Base-by-base conservation (phyloP, 208 protist genomes). In the Wallacemonas collosoma region DNA sequence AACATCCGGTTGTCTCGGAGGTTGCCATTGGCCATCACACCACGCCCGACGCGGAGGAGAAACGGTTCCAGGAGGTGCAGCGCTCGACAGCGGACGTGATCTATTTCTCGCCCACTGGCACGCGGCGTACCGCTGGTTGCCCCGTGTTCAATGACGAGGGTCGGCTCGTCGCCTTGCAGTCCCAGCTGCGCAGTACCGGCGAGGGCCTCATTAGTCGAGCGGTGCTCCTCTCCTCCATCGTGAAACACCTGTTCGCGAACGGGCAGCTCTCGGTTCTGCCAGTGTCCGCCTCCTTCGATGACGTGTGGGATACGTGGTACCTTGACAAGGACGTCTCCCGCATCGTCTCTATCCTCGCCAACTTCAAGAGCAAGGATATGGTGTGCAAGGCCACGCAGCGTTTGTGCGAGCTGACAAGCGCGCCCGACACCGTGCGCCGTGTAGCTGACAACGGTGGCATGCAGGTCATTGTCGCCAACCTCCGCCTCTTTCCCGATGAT, bases 291-390 rank as follows among this genome's bases (percentile, higher is more conserved):
- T n/a, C 47, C 2, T 93, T 92, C 66, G 76, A 91, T 17, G 88
- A 94, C n/a, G 76, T 96, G 35, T 98, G 94, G 94, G 82, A 81
- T 63, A 96, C 92, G 40, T 98, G 94, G 92, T 94, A 90, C 72
- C 54, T 90, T 2, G 71, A 87, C 8, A 85, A 87, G 69, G 89
- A 97, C 76, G 77, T 93, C 50, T 75, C 90, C 1, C 85, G 93
- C 26, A 83, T 93, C 70, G 58, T 93, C 15, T 80, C 81, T 0
- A 95, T 97, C 3, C 68, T 94, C 43, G 78, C 71, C 57, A 97
- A 95, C 80, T 97, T 97, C 75, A 87, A 76, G 57, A 70, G 74
- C 39, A 76, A 76, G 39, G 67, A 83, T 2, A 91, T 95, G 83
- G 70, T 80, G 36, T 81, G 88, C 63, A 57, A 81, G 57, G 81